Evolutionary conservation across 768 basidiomycete genomes (phyloP).

Genomic region (Gymnopilus junonius): DNA sequence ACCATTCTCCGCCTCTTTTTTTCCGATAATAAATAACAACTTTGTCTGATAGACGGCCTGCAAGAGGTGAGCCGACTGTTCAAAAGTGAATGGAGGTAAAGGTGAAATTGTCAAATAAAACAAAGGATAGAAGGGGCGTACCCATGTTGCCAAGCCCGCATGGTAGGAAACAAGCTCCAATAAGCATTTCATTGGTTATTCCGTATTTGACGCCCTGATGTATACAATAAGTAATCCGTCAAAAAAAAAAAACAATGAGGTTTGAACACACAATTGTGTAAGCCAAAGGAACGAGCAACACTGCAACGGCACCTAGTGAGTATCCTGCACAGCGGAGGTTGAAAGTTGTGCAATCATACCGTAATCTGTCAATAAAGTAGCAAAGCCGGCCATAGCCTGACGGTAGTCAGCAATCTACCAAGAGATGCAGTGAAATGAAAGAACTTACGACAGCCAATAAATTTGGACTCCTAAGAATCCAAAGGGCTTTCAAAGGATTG

Average conservation of each 20-base stretch:
- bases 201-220: constrained; percentile 58
- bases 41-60: constrained; percentile 62
- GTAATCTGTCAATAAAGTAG: constrained; percentile 42
- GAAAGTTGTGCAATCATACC: constrained; percentile 29
- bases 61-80: constrained; percentile 62
- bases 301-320: constrained; percentile 24
- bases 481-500: constrained; percentile 60
- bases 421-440: neutral
- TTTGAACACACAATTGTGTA: constrained; percentile 63
- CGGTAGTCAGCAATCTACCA: neutral
- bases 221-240: neutral
- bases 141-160: constrained; percentile 63
- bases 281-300: constrained; percentile 63
- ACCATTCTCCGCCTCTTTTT: constrained; percentile 58
- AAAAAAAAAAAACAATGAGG: neutral
- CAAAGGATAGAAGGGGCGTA: constrained; percentile 36
- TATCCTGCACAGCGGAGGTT: too few relatives aligned
- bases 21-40: constrained; percentile 52
- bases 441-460: constrained; percentile 55
- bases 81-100: neutral
- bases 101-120: neutral
- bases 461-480: constrained; percentile 62
- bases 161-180: constrained; percentile 66
- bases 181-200: constrained; percentile 58
- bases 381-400: constrained; percentile 35